A percentile compares a stretch with the other conserved stretches of the same genome.
phyloP scores from a whole-genome alignment of 2,329 filamentous ascomycete species.

The Rasamsonia emersonii region DNA sequence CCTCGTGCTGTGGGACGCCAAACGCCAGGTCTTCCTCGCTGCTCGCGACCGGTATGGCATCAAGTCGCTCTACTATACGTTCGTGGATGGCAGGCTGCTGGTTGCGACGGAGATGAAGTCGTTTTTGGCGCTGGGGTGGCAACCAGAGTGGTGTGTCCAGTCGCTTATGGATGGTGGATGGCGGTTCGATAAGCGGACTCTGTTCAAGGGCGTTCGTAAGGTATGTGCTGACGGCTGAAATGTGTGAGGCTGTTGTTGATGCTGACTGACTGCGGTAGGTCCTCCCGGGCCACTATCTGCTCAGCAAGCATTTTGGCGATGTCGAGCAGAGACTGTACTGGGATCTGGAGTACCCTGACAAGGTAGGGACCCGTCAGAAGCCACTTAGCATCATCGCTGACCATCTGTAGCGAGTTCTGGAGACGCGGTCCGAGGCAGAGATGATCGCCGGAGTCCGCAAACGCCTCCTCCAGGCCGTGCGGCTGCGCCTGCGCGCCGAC shows the following conservation, averaged over 20 bases:
- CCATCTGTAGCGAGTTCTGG: slow-evolving; percentile 20
- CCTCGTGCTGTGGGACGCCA: slow-evolving; percentile 44
- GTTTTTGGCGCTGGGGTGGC: slow-evolving; percentile 47
- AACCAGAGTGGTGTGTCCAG: slow-evolving; percentile 46
- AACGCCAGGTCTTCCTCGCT: slow-evolving; percentile 35
- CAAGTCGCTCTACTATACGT: slow-evolving; percentile 49
- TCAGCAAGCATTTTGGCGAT: slow-evolving; percentile 30
- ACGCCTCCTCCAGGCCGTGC: slow-evolving; percentile 43
- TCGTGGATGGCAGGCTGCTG: slow-evolving; percentile 33
- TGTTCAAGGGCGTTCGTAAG: slow-evolving; percentile 44
- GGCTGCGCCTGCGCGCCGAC: slow-evolving; percentile 47
- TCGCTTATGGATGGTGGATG: slow-evolving; percentile 38
- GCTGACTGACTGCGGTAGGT: slow-evolving; percentile 20
- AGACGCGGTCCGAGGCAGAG: slow-evolving; percentile 34
- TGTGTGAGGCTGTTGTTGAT: too few relatives aligned
- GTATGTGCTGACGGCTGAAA: too few relatives aligned
- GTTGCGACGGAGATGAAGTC: slow-evolving; percentile 48
- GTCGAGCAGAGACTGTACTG: slow-evolving; percentile 42
- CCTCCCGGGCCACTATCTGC: slow-evolving; percentile 37
- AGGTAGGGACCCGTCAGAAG: slow-evolving; percentile 26
- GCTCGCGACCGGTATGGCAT: slow-evolving; percentile 49
- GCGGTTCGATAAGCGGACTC: slow-evolving; percentile 38
- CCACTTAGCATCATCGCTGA: background rate
- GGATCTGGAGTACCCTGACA: slow-evolving; percentile 46
- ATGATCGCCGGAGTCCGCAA: slow-evolving; percentile 44